phyloP scores from a whole-genome alignment of 352 stramenopile species.

The Phytophthora sojae region DNA sequence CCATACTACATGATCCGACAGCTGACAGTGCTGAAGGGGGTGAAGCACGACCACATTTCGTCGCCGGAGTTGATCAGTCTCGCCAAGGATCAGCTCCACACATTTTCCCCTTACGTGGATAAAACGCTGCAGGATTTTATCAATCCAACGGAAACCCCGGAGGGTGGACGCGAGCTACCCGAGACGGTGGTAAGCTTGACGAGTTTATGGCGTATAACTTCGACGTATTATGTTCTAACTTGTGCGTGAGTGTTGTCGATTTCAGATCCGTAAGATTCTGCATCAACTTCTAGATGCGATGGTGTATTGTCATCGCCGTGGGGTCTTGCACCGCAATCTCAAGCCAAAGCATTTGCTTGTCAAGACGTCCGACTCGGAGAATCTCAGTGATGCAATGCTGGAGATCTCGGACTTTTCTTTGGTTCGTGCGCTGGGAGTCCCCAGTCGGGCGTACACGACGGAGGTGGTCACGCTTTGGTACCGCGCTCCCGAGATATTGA shows the following conservation, averaged over 20 bases:
- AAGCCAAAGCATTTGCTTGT: constrained; percentile 93
- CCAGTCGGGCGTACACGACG: constrained; percentile 89
- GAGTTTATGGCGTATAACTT: not conserved
- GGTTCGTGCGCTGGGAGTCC: constrained; percentile 86
- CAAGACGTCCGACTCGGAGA: constrained; percentile 66
- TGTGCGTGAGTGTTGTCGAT: not conserved
- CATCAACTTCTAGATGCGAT: constrained; percentile 90
- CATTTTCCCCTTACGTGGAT: constrained; percentile 93
- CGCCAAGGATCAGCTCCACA: constrained; percentile 85
- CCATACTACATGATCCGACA: constrained; percentile 95
- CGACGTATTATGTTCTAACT: constrained; percentile 14
- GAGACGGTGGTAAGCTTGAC: constrained; percentile 64
- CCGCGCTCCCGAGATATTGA: constrained; percentile 90
- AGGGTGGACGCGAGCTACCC: constrained; percentile 72
- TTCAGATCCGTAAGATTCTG: constrained; percentile 77
- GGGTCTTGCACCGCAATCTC: constrained; percentile 92
- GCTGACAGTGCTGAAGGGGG: constrained; percentile 88
- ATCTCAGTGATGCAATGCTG: constrained; percentile 76
- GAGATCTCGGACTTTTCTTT: constrained; percentile 91
- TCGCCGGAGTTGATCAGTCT: constrained; percentile 89
- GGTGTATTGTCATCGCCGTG: constrained; percentile 87
- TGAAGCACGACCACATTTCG: constrained; percentile 90
- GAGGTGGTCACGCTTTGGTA: constrained; percentile 94
- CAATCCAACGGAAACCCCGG: constrained; percentile 88
- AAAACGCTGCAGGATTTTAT: constrained; percentile 93